Percentiles rank a stretch among this genome's conserved stretches.
These are phyloP conservation scores for Apiospora saccharicola DNA, from an alignment of 2,329 filamentous ascomycete genomes.

Conservation along the genomic window DNA sequence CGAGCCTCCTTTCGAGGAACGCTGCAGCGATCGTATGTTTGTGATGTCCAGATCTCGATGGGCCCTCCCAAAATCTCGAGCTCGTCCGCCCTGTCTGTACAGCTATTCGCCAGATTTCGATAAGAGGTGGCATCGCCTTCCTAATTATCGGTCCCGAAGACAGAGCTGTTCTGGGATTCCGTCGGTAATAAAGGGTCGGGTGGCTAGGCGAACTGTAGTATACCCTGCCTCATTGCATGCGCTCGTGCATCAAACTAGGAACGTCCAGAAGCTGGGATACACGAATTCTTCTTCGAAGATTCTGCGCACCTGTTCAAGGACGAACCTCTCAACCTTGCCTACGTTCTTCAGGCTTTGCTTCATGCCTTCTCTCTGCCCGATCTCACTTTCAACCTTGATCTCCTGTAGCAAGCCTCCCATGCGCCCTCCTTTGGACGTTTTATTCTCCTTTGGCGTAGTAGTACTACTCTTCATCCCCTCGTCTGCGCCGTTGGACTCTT, in stretches of 20 bases:
- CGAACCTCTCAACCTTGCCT: slow-evolving; percentile 97
- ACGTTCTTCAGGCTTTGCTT: slow-evolving; percentile 98
- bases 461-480: slow-evolving; percentile 25
- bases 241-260: slow-evolving; percentile 71
- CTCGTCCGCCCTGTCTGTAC: not conserved
- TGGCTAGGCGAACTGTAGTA: not conserved
- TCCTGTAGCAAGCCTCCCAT: slow-evolving; percentile 86
- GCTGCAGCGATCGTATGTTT: not conserved
- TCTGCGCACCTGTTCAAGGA: slow-evolving; percentile 92
- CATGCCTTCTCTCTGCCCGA: slow-evolving; percentile 87
- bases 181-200: not conserved
- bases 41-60: not conserved
- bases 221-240: not conserved
- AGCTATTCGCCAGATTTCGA: not conserved
- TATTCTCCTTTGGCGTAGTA: slow-evolving; percentile 30
- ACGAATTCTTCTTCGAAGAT: slow-evolving; percentile 99
- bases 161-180: not conserved
- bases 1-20: slow-evolving; percentile 7
- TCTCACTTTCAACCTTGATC: slow-evolving; percentile 96
- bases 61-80: not conserved
- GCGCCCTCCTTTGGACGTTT: slow-evolving; percentile 39
- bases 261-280: slow-evolving; percentile 98
- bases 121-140: not conserved
- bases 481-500: slow-evolving; percentile 35
- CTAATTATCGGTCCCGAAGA: not conserved